Evolutionary conservation across 1,284 basidiomycete genomes (phyloP).

Genomic region (Cutaneotrichosporon dermatis): DNA sequence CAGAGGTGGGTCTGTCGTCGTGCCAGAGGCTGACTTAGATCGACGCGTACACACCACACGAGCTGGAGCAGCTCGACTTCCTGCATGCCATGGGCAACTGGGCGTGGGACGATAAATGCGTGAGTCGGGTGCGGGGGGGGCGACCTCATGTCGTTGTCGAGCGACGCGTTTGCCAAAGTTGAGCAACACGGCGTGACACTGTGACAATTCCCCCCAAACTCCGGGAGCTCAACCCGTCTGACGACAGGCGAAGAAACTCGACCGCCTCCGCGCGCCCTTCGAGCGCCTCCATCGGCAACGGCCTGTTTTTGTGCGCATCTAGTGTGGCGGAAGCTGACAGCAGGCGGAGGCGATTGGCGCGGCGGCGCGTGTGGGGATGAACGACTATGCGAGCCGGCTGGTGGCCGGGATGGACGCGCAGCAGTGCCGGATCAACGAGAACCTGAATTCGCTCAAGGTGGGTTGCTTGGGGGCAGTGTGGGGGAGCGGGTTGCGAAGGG

Average conservation of each 20-base stretch:
- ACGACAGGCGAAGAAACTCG: background rate
- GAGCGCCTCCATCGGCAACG: background rate
- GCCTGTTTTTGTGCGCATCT: background rate
- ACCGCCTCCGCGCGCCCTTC: slow-evolving; percentile 2
- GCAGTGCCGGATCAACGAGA: slow-evolving; percentile 6
- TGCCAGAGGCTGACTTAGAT: background rate
- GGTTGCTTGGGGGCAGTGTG: background rate
- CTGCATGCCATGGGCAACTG: slow-evolving; percentile 10
- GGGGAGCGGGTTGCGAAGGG: too few species aligned
- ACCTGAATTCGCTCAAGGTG: slow-evolving; percentile 5
- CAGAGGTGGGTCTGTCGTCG: background rate
- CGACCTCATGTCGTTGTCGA: too few species aligned
- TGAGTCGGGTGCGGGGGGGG: background rate
- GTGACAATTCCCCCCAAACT: too few species aligned
- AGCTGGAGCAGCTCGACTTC: slow-evolving; percentile 8
- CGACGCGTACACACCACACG: slow-evolving; percentile 3
- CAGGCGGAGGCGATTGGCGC: slow-evolving; percentile 3
- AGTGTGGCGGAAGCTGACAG: background rate
- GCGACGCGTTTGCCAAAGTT: too few species aligned
- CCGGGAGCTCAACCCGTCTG: too few species aligned
- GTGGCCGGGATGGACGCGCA: slow-evolving; percentile 1
- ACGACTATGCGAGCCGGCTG: background rate
- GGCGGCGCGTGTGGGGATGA: background rate
- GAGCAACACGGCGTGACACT: too few species aligned
- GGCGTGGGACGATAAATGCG: slow-evolving; percentile 5